Base-by-base conservation (phyloP, 331 rosid genomes). In the Acacia pycnantha region DNA sequence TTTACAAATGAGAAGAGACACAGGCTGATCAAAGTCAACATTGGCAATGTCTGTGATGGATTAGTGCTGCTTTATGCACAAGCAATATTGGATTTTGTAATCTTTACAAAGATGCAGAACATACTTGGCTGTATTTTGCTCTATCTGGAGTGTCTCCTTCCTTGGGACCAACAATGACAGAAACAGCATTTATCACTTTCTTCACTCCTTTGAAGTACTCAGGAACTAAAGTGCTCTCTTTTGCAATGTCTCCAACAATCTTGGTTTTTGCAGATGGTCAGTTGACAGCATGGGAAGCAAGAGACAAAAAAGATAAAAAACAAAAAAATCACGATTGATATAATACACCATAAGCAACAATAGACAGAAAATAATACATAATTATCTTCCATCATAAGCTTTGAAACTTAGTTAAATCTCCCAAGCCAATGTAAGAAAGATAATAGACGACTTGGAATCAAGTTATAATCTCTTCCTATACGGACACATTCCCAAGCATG, bases 161-260 rank as follows among this genome's bases (percentile, higher is more conserved):
- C 85, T 89, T 90, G 31, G 93, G 92, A 10, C 93, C 93, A 74
- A 91, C 90, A 75, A 89, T 91, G 80, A 89, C 93, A 44, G 96
- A 90, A 78, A 83, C 89, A 41, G 88, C 88, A 85, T 89, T 90
- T 70, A 90, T 85, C 40, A 91, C 87, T 73, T 78, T 90, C 85
- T 85, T 89, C 61, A 89, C 93, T 84, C 92, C 92, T 83, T 84
- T 85, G 76, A 89, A 88, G 74, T 78, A 78, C 77, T 88, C 88
- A 26, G 93, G 88, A 44, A 70, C 74, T 70, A 87, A 83, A 65
- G 96, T 93, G 88, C 88, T 85, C 86, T 86, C 93, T 87, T 89
- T 88, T 58, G 99, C 93, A 48, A 95, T 86, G 88, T 95, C 98
- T 77, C 98, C 99, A 83, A 92, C 85, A 79, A 95, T 88, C 99